Conservation (phyloP, 768 basidiomycete species). For the Paxillus involutus region DNA sequence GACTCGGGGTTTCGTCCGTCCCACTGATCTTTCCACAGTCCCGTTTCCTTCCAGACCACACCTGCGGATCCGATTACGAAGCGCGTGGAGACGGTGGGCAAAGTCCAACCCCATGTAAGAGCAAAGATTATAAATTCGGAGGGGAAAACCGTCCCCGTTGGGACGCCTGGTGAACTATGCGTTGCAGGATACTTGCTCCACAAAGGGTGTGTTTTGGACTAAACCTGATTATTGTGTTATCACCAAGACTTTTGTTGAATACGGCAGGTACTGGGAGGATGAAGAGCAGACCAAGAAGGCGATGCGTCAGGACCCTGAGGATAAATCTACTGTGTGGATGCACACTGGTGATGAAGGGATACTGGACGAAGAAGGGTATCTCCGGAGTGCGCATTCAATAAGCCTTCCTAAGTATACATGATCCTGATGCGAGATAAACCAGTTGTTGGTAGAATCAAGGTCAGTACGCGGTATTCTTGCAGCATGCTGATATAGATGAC, state of each 20-base stretch:
- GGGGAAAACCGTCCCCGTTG: slow-evolving; percentile 66
- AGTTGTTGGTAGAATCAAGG: slow-evolving; percentile 84
- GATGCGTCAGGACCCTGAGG: slow-evolving; percentile 52
- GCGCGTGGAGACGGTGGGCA: slow-evolving; percentile 82
- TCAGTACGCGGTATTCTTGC: slow-evolving; percentile 22
- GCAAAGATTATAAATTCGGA: slow-evolving; percentile 66
- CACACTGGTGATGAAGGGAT: slow-evolving; percentile 81
- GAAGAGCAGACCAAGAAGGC: slow-evolving; percentile 61
- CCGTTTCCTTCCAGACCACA: slow-evolving; percentile 81
- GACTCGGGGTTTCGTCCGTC: neutral
- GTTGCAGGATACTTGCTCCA: slow-evolving; percentile 77
- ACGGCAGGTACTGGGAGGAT: slow-evolving; percentile 72
- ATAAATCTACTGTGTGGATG: slow-evolving; percentile 71
- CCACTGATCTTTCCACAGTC: slow-evolving; percentile 40
- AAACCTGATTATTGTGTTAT: neutral
- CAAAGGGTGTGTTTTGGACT: slow-evolving; percentile 53
- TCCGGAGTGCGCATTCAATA: slow-evolving; percentile 50
- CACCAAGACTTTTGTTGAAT: neutral
- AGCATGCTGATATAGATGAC: neutral
- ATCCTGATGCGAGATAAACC: neutral
- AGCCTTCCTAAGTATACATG: neutral
- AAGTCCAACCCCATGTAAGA: slow-evolving; percentile 71
- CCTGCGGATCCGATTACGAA: slow-evolving; percentile 67
- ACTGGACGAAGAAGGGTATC: slow-evolving; percentile 80
- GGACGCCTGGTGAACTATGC: slow-evolving; percentile 72